Conservation (phyloP, 768 basidiomycete species). For the Hortiboletus campestris region DNA sequence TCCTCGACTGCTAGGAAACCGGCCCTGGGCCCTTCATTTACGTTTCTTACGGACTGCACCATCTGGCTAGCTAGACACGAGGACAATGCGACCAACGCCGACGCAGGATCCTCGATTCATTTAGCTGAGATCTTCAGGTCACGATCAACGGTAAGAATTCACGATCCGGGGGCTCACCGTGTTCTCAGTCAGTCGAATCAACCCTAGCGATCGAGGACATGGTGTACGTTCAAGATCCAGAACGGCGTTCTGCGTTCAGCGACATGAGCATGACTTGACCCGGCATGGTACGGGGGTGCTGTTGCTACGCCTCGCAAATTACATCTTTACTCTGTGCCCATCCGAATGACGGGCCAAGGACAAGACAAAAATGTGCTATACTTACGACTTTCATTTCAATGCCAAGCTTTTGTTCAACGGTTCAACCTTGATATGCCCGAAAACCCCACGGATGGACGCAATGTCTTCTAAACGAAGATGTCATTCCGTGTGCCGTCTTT, state of each 20-base stretch:
- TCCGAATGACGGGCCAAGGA: neutral
- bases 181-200: constrained; percentile 2
- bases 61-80: constrained; percentile 56
- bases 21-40: constrained; percentile 73
- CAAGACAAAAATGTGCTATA: neutral
- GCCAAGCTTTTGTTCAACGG: neutral
- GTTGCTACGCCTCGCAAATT: neutral
- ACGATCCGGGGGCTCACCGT: neutral
- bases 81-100: constrained; percentile 3
- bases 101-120: constrained; percentile 26
- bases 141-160: constrained; percentile 36
- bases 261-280: neutral
- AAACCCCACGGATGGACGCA: no score
- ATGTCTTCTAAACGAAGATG: no score
- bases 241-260: constrained; percentile 28
- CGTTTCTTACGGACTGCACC: constrained; percentile 68
- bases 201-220: constrained; percentile 37
- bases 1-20: constrained; percentile 53
- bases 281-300: no score
- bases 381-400: neutral
- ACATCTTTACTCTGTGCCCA: neutral
- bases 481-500: no score
- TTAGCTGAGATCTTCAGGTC: constrained; percentile 45
- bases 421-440: no score
- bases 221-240: constrained; percentile 41